Evolutionary conservation across 2,329 filamentous ascomycete species (phyloP).

Genomic region (Penicillium crustosum): DNA sequence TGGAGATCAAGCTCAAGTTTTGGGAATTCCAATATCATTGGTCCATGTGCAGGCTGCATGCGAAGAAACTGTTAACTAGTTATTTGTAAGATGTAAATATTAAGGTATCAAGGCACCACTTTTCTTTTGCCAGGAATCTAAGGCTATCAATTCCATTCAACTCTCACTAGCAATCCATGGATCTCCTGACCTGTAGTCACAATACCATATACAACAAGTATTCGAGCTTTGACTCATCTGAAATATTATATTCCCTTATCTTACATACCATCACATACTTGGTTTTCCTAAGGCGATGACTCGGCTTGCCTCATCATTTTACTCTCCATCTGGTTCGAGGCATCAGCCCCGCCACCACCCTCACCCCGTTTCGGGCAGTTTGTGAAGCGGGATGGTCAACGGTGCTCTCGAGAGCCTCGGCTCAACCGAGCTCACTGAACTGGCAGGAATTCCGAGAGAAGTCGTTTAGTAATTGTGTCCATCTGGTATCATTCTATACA

Average conservation of each 20-base stretch:
- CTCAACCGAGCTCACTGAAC: background rate
- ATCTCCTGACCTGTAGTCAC: background rate
- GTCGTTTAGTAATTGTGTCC: background rate
- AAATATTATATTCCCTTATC: background rate
- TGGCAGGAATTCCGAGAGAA: background rate
- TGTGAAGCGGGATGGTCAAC: constrained; percentile 4
- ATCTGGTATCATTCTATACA: background rate
- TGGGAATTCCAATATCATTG: background rate
- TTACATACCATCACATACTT: background rate
- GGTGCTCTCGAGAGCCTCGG: background rate
- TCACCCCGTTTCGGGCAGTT: constrained; percentile 8
- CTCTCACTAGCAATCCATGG: background rate
- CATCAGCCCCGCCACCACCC: background rate
- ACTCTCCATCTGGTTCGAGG: background rate
- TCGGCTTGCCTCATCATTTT: background rate
- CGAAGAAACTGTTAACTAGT: background rate
- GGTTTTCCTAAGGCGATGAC: background rate
- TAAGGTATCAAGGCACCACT: background rate
- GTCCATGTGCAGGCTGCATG: background rate
- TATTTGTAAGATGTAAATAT: background rate
- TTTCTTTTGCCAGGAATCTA: background rate
- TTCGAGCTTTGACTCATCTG: background rate
- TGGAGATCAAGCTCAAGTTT: background rate
- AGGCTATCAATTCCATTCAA: background rate
- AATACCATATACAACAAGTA: background rate